Base-by-base conservation (phyloP, 164 flowering plant species). In the Chloranthus sessilifolius region DNA sequence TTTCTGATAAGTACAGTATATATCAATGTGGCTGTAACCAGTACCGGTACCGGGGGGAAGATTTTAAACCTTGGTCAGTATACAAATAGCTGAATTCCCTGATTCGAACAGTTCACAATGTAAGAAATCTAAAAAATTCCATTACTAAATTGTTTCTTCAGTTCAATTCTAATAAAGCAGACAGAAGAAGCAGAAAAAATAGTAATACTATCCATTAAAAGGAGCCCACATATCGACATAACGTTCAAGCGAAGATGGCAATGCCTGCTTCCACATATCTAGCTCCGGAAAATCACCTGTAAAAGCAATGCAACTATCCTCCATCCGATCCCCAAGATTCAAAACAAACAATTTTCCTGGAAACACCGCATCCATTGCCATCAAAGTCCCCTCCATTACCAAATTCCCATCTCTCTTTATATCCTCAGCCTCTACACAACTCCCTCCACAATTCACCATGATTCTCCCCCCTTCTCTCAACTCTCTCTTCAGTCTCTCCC, bases 391-490 rank as follows among this genome's bases (percentile, higher is more conserved):
- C 42, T 80, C 83, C 95, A 88, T 91, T 5, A 81, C 65, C 55
- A 73, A 52, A 16, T 63, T 65, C 37, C 96, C 98, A 57, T 88
- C 86, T 38, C 61, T 67, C n/a, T 51, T 2, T 1, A 53, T 33
- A 55, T 81, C 85, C 69, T 91, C 98, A 0, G 95, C 79, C 71
- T 88, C 92, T 34, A 91, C 83, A 59, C 96, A 88, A 50, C 88
- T 83, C 5, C 98, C 98, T 14, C 95, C 98, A 5, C 86, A 88
- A 63, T 91, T 91, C 55, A 79, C 92, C 92, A 91, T 85, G n/a
- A 91, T 69, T 39, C 92, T 85, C 65, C 95, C 98, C 3, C 84
- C 92, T 62, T 60, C 69, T 50, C 74, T 88, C 83, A 91, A 61
- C 28, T 57, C 43, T 35, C 42, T 50, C 64, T 67, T 82, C 79